Conservation (phyloP, 2,329 filamentous ascomycete species). For the Epichloe aotearoae region DNA sequence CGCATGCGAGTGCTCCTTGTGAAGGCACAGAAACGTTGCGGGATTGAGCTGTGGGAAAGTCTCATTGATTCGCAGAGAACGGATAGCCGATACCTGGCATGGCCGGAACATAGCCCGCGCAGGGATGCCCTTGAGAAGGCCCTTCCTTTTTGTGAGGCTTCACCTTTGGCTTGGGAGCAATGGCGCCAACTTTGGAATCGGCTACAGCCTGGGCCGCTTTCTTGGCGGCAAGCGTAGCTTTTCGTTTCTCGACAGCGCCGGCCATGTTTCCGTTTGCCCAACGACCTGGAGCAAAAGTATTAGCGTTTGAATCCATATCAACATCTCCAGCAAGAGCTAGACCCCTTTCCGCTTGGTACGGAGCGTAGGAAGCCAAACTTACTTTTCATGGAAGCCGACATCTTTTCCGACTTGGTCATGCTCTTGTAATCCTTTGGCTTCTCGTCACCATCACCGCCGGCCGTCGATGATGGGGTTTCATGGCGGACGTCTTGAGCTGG, state of each 20-base stretch:
- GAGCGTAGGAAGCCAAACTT: conserved; percentile 14
- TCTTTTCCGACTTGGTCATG: conserved; percentile 54
- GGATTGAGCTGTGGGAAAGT: too few relatives aligned
- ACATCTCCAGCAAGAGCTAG: background rate
- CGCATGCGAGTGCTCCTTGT: too few relatives aligned
- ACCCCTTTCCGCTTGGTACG: background rate
- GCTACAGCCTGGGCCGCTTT: conserved; percentile 35
- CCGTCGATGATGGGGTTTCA: conserved; percentile 15
- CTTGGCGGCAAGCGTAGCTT: conserved; percentile 46
- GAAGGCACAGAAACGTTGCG: background rate
- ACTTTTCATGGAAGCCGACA: conserved; percentile 54
- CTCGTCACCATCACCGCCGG: conserved; percentile 24
- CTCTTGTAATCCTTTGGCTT: conserved; percentile 40
- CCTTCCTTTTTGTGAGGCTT: conserved; percentile 22
- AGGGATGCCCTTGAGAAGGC: conserved; percentile 5
- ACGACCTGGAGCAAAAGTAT: conserved; percentile 26
- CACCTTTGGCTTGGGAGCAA: conserved; percentile 25
- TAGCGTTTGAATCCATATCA: conserved; percentile 11
- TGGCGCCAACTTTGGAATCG: conserved; percentile 22
- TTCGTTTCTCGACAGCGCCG: conserved; percentile 45
- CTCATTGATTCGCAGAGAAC: conserved; percentile 9
- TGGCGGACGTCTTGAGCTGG: conserved; percentile 16
- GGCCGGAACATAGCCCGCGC: conserved; percentile 7
- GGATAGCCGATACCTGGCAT: conserved; percentile 17
- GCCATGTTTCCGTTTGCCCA: conserved; percentile 50